A percentile compares a stretch with the other conserved stretches of the same genome.
phyloP scores from a whole-genome alignment of 495 filamentous ascomycete species.

The Aspergillus funiculosus region DNA sequence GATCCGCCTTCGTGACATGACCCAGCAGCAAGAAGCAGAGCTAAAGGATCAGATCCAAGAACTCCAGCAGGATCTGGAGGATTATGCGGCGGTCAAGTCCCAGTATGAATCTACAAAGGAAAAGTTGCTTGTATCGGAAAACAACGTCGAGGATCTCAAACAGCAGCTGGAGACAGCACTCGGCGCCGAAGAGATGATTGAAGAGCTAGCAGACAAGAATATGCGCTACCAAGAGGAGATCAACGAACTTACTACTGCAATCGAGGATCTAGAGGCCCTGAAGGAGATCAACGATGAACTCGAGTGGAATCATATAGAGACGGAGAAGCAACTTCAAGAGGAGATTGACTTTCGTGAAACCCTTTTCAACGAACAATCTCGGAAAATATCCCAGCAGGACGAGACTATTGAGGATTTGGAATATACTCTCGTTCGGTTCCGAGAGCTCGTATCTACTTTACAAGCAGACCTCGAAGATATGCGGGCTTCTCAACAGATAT shows the following conservation, averaged over 20 bases:
- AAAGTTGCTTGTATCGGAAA: slow-evolving; percentile 64
- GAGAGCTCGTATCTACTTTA: slow-evolving; percentile 78
- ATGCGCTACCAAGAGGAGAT: slow-evolving; percentile 74
- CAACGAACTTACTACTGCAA: slow-evolving; percentile 68
- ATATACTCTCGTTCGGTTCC: slow-evolving; percentile 80
- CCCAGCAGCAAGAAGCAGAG: slow-evolving; percentile 77
- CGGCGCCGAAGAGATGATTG: slow-evolving; percentile 87
- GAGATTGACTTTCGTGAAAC: slow-evolving; percentile 79
- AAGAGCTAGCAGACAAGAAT: slow-evolving; percentile 82
- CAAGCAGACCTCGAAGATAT: slow-evolving; percentile 89
- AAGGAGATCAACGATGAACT: slow-evolving; percentile 93
- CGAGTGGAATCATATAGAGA: slow-evolving; percentile 86
- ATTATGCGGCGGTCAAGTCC: slow-evolving; percentile 63
- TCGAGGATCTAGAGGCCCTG: slow-evolving; percentile 79
- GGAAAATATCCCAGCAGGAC: slow-evolving; percentile 58
- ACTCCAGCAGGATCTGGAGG: slow-evolving; percentile 70
- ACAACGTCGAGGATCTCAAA: slow-evolving; percentile 76
- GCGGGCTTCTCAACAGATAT: slow-evolving; percentile 81
- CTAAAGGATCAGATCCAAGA: slow-evolving; percentile 69
- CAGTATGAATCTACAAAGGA: slow-evolving; percentile 65
- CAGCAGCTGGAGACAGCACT: slow-evolving; percentile 87
- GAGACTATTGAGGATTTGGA: slow-evolving; percentile 78
- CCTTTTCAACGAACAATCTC: slow-evolving; percentile 69
- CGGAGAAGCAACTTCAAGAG: slow-evolving; percentile 88
- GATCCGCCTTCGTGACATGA: slow-evolving; percentile 76